Base-by-base conservation (phyloP, 2,329 filamentous ascomycete species). In the Hymenoscyphus salicellus region DNA sequence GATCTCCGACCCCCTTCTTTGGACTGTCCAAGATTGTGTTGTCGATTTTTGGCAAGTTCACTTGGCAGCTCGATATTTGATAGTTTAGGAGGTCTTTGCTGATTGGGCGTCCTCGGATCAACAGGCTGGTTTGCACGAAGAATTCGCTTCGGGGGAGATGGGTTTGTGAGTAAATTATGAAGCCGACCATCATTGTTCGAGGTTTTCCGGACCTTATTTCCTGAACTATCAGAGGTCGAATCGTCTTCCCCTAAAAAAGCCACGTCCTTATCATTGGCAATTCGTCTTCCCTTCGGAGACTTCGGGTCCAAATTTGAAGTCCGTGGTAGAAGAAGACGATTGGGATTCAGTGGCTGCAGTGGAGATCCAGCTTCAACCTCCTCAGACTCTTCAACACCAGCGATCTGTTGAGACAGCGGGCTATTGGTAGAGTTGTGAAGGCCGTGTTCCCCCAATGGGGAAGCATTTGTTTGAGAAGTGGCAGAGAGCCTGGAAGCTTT, bases 331-430 rank as follows among this genome's bases (percentile, higher is more conserved):
- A 75, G 68, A 6, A 65, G 66, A 26, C 61, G 65, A 55, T 75
- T 75, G n/a, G 69, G 55, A 43, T 72, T 74, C 11, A 72, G 46
- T 20, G 70, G 66, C 57, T 69, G 71, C 11, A 75, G 59, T 16
- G 68, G 68, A 30, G 68, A 69, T 10, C 30, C 62, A 30, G 33
- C 20, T 62, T 63, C 58, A 52, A 30, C n/a, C 58, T 65, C 26
- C 26, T 63, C 57, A 43, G 20, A 2, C 26, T 61, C 36, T 43
- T 58, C 14, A 58, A 30, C 17, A 36, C 36, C 28, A 7, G 30
- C 20, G 36, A 16, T 33, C 7, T 11, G 28, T 49, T 32, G 58
- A 33, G 43, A 49, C 20, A 52, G 38, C 2, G 58, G 23, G 49
- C 49, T 61, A 56, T 62, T 38, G 14, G 30, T 56, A 23, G 56